Evolutionary conservation across 805 yeast genomes (phyloP), one percentile per base, ranked within the genome.

Genomic region (Candida maris): DNA sequence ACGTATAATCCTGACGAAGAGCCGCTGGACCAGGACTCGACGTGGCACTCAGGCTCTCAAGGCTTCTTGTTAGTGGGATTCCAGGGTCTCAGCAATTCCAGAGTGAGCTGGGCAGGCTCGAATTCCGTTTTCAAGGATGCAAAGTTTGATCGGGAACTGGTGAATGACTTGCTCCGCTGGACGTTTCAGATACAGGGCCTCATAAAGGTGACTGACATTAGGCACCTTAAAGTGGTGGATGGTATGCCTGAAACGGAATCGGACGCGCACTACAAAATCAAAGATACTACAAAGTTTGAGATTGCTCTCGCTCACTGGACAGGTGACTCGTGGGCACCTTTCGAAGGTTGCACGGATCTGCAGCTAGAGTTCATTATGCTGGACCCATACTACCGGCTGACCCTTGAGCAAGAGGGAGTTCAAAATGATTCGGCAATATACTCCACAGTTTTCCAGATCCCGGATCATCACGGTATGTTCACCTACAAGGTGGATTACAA

Each of bases 401-500:
- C 72, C 42, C 65, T 93, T 52, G 49, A 59, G 14, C 68, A 72
- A 19, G 55, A 67, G 29, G 68, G 68, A 7, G 37, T 17, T 12
- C 65, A 64, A 9, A 54, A 51, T 2, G 60, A 65, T 4, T 61
- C 71, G n/a, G 81, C 78, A 52, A 57, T 66, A 14, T 80, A 76
- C 52, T 64, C 62, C 15, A 67, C 75, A 14, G 62, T 67, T 35
- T 87, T 93, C 62, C 72, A 71, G 31, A 63, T 87, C 25, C 99
- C 99, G 16, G 97, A 91, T 61, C 96, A 88, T 54, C 96, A 93
- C 62, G 99, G 99, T 39, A 84, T 93, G 75, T 93, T 88, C 66
- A 85, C 96, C 2, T 88, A 85, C 59, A 71, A 72, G 43, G 70
- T 84, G 30, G 82, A 84, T 51, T 89, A 89, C 67, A 75, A 75